phyloP scores from a whole-genome alignment of 192 early-diverging fungal genomes.

The Coemansia sp. region DNA sequence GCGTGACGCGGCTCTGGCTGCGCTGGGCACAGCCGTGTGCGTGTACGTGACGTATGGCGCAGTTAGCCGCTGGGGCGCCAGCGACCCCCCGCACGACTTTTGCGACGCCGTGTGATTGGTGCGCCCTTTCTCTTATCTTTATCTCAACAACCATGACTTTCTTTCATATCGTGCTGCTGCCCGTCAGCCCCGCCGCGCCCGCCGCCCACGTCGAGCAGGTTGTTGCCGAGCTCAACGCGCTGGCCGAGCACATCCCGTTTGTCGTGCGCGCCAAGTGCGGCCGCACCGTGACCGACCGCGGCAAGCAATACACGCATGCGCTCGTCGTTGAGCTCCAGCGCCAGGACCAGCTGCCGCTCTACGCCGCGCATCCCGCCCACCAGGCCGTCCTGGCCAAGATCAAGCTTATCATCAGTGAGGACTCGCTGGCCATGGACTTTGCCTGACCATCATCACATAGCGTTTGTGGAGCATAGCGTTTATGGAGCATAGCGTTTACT shows the following conservation, averaged over 20 bases:
- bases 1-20: conserved; percentile 61
- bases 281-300: conserved; percentile 31
- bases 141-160: conserved; percentile 14
- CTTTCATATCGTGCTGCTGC: conserved; percentile 38
- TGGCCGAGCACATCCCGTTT: conserved; percentile 24
- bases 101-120: conserved; percentile 11
- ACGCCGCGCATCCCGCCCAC: conserved; percentile 20
- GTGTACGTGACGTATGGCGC: conserved; percentile 82
- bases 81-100: conserved; percentile 32
- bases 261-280: conserved; percentile 29
- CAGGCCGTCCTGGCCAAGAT: conserved; percentile 28
- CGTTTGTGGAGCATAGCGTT: no score
- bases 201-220: conserved; percentile 17
- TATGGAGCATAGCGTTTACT: no score
- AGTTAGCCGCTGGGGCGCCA: conserved; percentile 52
- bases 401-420: conserved; percentile 23
- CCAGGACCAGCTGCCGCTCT: conserved; percentile 67
- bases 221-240: conserved; percentile 17
- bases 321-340: conserved; percentile 44
- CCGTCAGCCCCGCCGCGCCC: conserved; percentile 19
- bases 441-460: not conserved
- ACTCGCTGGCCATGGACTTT: conserved; percentile 37
- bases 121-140: not conserved
- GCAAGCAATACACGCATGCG: conserved; percentile 40
- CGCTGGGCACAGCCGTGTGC: conserved; percentile 69